phyloP scores from a whole-genome alignment of 805 yeast genomes.

The Ogataea henricii region DNA sequence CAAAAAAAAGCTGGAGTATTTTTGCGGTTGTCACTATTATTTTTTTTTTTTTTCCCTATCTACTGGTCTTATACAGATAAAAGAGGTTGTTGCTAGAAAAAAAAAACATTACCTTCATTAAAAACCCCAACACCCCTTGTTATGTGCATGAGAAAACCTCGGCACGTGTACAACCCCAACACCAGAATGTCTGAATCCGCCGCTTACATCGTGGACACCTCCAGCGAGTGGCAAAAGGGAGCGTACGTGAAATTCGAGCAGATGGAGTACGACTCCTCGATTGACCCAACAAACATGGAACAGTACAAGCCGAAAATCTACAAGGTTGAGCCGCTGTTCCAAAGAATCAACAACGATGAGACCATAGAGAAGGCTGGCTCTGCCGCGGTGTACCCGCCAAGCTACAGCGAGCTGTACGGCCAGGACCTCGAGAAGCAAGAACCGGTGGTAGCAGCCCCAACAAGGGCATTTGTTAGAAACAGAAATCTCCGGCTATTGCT shows the following conservation, averaged over 20 bases:
- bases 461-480: too few species aligned
- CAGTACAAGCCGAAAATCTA: slow-evolving; percentile 36
- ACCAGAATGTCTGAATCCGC: not conserved
- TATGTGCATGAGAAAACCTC: slow-evolving; percentile 29
- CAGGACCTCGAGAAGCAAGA: not conserved
- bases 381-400: slow-evolving; percentile 1
- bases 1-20: not conserved
- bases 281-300: slow-evolving; percentile 34
- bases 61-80: not conserved
- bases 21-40: not conserved
- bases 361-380: not conserved
- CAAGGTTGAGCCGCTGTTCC: slow-evolving; percentile 28
- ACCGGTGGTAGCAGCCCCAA: not conserved
- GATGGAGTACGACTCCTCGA: slow-evolving; percentile 32
- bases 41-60: not conserved
- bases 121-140: not conserved
- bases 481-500: too few species aligned
- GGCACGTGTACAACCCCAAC: slow-evolving; percentile 16
- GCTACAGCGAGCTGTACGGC: not conserved
- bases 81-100: not conserved
- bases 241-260: slow-evolving; percentile 22
- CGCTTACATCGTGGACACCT: not conserved
- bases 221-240: not conserved
- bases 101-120: not conserved
- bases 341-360: slow-evolving; percentile 11